Percentiles rank a stretch among this genome's conserved stretches.
Evolutionary conservation across 2,329 filamentous ascomycete species (phyloP).

Genomic region (Neofusicoccum kwambonambiense): DNA sequence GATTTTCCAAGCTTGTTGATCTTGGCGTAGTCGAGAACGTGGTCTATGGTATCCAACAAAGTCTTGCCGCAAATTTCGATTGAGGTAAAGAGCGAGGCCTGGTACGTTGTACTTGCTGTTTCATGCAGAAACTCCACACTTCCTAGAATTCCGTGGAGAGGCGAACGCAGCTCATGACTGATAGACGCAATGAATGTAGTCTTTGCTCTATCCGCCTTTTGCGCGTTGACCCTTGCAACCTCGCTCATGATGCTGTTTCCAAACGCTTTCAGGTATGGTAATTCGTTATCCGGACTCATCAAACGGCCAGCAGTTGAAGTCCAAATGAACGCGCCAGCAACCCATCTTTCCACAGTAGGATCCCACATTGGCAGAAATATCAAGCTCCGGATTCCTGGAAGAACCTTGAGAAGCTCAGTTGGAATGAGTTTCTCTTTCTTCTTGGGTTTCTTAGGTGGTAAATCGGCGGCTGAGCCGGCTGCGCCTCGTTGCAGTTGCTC

Average conservation of each 20-base stretch:
- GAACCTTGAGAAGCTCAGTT: conserved; percentile 31
- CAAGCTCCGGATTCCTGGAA: conserved; percentile 19
- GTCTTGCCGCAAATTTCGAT: conserved; percentile 43
- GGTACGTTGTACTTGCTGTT: conserved; percentile 16
- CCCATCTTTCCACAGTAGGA: conserved; percentile 15
- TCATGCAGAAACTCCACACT: conserved; percentile 22
- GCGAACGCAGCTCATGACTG: conserved; percentile 33
- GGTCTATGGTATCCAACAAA: conserved; percentile 41
- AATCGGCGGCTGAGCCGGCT: background rate
- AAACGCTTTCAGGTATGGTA: conserved; percentile 16
- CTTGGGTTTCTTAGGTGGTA: conserved; percentile 20
- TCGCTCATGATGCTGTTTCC: conserved; percentile 58
- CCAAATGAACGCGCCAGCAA: conserved; percentile 16
- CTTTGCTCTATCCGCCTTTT: conserved; percentile 41
- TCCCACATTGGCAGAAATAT: conserved; percentile 18
- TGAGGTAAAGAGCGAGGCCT: conserved; percentile 19
- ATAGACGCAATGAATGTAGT: conserved; percentile 44
- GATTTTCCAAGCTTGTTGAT: conserved; percentile 35
- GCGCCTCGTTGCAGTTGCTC: background rate
- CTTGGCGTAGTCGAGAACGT: conserved; percentile 34
- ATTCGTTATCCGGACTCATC: conserved; percentile 17
- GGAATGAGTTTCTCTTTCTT: conserved; percentile 32
- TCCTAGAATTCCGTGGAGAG: conserved; percentile 15
- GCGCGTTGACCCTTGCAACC: conserved; percentile 52
- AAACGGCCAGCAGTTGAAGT: conserved; percentile 14